Evolutionary conservation across 495 filamentous ascomycete genomes (phyloP), one percentile per base, ranked within the genome.

Genomic region (Cenococcum geophilum): DNA sequence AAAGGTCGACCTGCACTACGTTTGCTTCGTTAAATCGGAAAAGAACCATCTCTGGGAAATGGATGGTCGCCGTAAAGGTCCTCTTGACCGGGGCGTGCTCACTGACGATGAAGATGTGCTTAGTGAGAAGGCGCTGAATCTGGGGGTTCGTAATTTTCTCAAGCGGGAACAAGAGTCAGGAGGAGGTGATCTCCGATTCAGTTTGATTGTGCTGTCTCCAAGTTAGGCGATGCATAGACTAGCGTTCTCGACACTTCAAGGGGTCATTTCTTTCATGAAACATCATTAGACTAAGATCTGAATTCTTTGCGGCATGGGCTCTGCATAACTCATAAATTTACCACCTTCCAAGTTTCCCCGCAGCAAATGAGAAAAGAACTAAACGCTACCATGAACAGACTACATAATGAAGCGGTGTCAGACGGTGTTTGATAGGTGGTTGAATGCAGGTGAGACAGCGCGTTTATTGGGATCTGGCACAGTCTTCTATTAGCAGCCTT

Each of bases 51-150:
- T 76, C 40, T 76, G 68, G 66, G 75, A 76, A 64, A 61, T 76
- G 67, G 75, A 76, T 52, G 75, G 75, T 12, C 60, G 75, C 0
- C 69, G 89, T 60, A 85, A 86, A 61, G 89, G 90, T 0, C 90
- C 90, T 3, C 58, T 93, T 32, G 78, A 87, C 35, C 76, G 87
- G n/a, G 90, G 90, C 1, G 62, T 64, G 12, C 70, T 93, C 8
- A 76, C 59, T 1, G 77, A 77, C 1, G 82, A 77, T 1, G 87
- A 88, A 21, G 90, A 93, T 76, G 77, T 91, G 48, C 70, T 95
- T 32, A 84, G 85, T 60, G 78, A 84, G 60, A 75, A 71, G 64
- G 88, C 86, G 4, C 64, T 91, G 58, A 80, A 82, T 9, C 60
- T 86, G 37, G 86, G 84, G 0, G 76, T 89, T 8, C 72, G 78